Conservation (phyloP, 108 stramenopile species). For the Nannochloropsis granulata region DNA sequence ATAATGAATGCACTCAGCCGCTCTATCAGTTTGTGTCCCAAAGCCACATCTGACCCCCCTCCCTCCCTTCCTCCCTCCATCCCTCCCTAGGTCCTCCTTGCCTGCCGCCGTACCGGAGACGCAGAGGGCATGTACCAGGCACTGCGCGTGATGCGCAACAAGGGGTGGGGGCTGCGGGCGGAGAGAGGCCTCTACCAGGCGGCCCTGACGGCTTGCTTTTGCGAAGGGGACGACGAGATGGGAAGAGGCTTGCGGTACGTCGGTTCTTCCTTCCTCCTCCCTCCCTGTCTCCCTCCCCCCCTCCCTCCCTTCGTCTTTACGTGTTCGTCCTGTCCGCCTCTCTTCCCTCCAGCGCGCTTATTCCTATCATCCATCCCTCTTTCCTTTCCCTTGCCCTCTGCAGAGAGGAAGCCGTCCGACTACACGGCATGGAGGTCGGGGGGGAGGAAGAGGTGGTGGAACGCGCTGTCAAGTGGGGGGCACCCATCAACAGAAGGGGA, state of each 20-base stretch:
- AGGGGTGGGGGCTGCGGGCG: neutral
- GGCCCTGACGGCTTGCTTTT: neutral
- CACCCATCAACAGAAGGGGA: neutral
- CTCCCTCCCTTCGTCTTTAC: neutral
- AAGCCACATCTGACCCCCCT: too few species aligned
- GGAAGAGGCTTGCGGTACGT: neutral
- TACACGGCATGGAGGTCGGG: neutral
- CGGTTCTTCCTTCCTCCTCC: neutral
- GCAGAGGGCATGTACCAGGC: neutral
- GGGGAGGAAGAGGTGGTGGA: neutral
- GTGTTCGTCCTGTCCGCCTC: neutral
- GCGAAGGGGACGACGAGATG: neutral
- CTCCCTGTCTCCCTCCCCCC: neutral
- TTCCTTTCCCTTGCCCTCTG: neutral
- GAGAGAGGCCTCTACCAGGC: neutral
- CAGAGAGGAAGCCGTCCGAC: neutral
- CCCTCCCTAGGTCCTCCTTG: neutral
- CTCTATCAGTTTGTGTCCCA: too few species aligned
- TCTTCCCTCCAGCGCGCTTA: neutral
- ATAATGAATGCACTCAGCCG: too few species aligned
- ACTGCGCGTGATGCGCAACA: neutral
- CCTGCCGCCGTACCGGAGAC: neutral
- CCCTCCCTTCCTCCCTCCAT: neutral
- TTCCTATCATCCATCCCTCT: neutral
- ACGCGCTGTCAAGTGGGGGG: neutral